A percentile compares a stretch with the other conserved stretches of the same genome.
These are phyloP conservation scores for Corniculantispora saksenae DNA, from an alignment of 2,329 filamentous ascomycete species.

Conservation along the genomic window DNA sequence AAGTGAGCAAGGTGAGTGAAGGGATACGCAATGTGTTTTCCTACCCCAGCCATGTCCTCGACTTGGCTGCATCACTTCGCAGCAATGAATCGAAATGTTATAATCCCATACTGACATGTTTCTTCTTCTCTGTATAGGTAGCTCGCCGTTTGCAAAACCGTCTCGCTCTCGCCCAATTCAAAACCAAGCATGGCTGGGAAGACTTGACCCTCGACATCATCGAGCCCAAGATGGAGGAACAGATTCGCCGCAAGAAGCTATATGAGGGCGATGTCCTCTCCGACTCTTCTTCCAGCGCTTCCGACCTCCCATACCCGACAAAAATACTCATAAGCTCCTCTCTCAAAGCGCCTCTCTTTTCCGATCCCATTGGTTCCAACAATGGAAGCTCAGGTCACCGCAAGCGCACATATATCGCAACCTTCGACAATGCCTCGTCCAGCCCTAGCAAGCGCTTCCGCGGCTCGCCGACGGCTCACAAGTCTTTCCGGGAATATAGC, in stretches of 20 bases:
- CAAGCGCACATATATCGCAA: constrained; percentile 63
- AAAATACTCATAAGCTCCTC: constrained; percentile 79
- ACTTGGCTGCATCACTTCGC: constrained; percentile 1
- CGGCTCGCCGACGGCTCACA: constrained; percentile 57
- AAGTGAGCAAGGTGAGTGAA: constrained; percentile 70
- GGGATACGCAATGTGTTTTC: constrained; percentile 17
- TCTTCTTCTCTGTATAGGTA: constrained; percentile 61
- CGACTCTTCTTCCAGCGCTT: constrained; percentile 83
- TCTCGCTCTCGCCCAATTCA: constrained; percentile 93
- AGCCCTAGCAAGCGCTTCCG: constrained; percentile 71
- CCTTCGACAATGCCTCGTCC: constrained; percentile 56
- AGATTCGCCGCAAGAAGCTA: constrained; percentile 72
- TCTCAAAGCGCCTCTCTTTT: constrained; percentile 80
- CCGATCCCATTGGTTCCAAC: constrained; percentile 75
- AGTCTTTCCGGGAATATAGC: constrained; percentile 55
- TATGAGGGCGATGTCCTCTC: constrained; percentile 74
- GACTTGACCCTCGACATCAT: constrained; percentile 83
- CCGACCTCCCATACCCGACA: constrained; percentile 71
- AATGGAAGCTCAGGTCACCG: constrained; percentile 66
- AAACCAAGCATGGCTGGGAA: constrained; percentile 94
- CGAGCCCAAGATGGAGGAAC: constrained; percentile 79
- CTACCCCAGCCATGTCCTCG: background rate
- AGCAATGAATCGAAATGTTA: background rate
- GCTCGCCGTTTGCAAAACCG: constrained; percentile 90
- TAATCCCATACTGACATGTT: constrained; percentile 7